A percentile compares a stretch with the other conserved stretches of the same genome.
phyloP scores from a whole-genome alignment of 78 protist species.

The Dictyostelium capitatum region DNA sequence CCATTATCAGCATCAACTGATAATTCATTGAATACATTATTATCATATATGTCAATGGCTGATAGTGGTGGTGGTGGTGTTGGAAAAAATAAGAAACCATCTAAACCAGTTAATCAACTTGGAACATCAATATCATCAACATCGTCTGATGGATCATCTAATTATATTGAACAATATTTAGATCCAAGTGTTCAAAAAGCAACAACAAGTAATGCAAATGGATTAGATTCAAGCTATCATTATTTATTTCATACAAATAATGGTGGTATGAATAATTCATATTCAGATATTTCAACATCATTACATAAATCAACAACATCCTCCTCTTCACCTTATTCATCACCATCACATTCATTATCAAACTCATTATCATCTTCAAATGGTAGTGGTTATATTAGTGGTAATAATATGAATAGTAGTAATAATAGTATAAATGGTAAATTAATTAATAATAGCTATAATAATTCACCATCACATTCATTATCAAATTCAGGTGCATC shows the following conservation, averaged over 20 bases:
- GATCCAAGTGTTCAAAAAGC: not conserved
- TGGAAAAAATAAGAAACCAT: no score
- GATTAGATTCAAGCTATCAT: not conserved
- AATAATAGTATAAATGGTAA: no score
- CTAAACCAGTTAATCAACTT: no score
- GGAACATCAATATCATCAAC: no score
- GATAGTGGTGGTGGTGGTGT: not conserved
- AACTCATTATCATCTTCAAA: not conserved
- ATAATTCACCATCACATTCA: not conserved
- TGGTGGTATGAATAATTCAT: not conserved
- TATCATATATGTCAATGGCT: conserved; percentile 7
- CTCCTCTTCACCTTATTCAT: not conserved
- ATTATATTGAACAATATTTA: conserved; percentile 25
- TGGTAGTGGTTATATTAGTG: not conserved
- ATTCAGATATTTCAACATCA: not conserved
- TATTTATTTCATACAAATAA: conserved; percentile 3
- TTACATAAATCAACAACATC: not conserved
- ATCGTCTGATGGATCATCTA: not conserved
- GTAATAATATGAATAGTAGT: not conserved
- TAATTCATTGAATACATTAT: not conserved
- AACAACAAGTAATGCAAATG: not conserved
- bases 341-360: not conserved
- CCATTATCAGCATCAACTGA: not conserved
- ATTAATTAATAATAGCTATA: not conserved
- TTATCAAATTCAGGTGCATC: not conserved